Evolutionary conservation across 2,329 filamentous ascomycete genomes (phyloP), one percentile per base, ranked within the genome.

Genomic region (Fusarium caatingaense): DNA sequence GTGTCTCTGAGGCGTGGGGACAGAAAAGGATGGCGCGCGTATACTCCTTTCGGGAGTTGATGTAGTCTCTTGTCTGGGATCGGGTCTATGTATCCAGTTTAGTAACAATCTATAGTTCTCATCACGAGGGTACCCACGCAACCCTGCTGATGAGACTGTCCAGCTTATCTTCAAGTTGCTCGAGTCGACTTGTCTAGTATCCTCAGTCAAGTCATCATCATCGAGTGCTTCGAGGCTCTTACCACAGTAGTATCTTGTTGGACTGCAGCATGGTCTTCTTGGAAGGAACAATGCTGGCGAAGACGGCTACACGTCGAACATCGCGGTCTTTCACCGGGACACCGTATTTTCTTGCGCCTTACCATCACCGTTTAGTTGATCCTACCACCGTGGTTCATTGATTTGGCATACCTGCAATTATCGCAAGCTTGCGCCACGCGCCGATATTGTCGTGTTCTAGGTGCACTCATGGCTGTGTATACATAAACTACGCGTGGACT

Each of bases 261-360:
- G 1, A 8, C 34, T 4, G 32, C 15, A 3, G 56, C 27, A 3
- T 60, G 25, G 0, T 70, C 55, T 18, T 65, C 42, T 2, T 48
- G 25, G 28, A 71, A 71, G 0, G 40, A 60, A 15, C 68, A 71
- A 18, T 34, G 23, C 8, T 71, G 68, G 0, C 30, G 51, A 6
- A 71, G 51, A 2, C 68, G 59, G 5, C 47, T 56, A 20, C 68
- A 71, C 16, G 68, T 64, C 8, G 68, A 71, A 15, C 68, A 71
- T 48, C 41, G 42, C 5, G 67, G 68, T 42, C 47, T 61, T 47
- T 71, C 58, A 15, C 68, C 68, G 0, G 64, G 68, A 2, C 68
- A 71, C 2, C 68, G 68, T 20, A 71, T 61, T 42, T 71, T 71
- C 21, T 71, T 71, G 3, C 68, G 67, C 0, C 68, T 69, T 37